Evolutionary conservation across 1,139 yeast genomes (phyloP), one percentile per base, ranked within the genome.

Genomic region (Saccharomyces hybrid): DNA sequence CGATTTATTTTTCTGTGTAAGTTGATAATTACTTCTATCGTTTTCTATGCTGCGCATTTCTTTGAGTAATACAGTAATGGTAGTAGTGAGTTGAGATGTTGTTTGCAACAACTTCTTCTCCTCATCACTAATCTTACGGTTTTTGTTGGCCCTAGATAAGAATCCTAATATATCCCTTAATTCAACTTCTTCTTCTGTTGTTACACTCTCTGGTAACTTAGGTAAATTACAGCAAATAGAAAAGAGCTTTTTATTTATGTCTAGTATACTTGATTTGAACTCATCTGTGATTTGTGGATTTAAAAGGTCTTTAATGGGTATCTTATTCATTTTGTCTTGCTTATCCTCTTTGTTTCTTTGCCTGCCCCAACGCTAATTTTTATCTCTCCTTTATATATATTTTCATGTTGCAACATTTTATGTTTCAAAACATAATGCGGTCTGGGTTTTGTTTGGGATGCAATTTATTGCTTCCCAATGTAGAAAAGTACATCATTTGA

Each of bases 11-110:
- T 38, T 38, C 44, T 38, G 44, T 38, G 44, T 38, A 38, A 38
- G 44, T 38, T 38, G 44, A 38, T 38, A 38, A 38, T 38, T 38
- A 38, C 44, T 38, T 38, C 44, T 55, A 60, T 2, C 61, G 54
- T 32, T 51, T 48, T 9, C 29, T 25, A 16, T 47, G 48, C 11
- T 38, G 47, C 25, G 46, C 52, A 14, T 51, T 53, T 19, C 44
- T 38, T 38, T 38, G 44, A 38, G 44, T 38, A 38, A 38, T 38
- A 38, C 44, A 38, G 44, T 38, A 38, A 38, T 38, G 44, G 44
- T 38, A 38, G 44, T 38, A 38, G 44, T 38, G 44, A 38, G 44
- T 38, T 38, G 44, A 38, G 44, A 38, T 38, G 44, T 38, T 38
- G 44, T 38, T 38, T 38, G 44, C 44, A 38, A 38, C 44, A 38